Evolutionary conservation across 495 filamentous ascomycete genomes (phyloP), one percentile per base, ranked within the genome.

Genomic region (Melanomma pulvis-pyrius): DNA sequence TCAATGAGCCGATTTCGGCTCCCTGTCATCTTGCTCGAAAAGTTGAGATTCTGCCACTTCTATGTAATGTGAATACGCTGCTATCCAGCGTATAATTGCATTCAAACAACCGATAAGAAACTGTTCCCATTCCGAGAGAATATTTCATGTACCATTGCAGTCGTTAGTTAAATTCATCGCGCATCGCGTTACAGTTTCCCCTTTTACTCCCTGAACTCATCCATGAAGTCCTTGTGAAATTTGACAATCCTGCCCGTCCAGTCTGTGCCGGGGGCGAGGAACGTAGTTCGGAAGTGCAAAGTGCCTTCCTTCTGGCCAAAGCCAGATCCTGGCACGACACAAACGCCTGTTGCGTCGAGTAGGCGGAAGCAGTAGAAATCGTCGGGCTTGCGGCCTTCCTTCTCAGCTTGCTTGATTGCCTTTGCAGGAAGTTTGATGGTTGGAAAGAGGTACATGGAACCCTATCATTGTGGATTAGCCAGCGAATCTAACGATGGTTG

Each of bases 391-490:
- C 88, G 89, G 70, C 84, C 86, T 77, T 92, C 90, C 49, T 86
- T 82, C 67, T 85, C 74, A 34, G 94, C 94, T 32, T 87, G 87
- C 65, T 85, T 87, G 65, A 88, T 74, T 49, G 93, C 96, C 76
- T 88, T 89, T 39, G 73, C 60, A 5, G 96, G 86, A 29, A 98
- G 79, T 32, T 82, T 83, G 78, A 98, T 96, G 53, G 90, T 92
- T 4, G 94, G 94, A 87, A 97, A 98, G 70, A 98, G 89, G 81
- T 98, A 98, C 94, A 98, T 98, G 68, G 88, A 85, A 26, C 94
- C 94, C 84, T 96, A 78, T 29, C 17, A 53, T 53, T 7, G 11
- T 24, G 55, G 0, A 32, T 68, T 49, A 61, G 57, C 17, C 3
- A 22, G 7, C 17, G 22, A 28, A 34, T 46, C 7, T 48, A 44